phyloP scores from a whole-genome alignment of 257 asterid species.

The Solanum pimpinellifolium region DNA sequence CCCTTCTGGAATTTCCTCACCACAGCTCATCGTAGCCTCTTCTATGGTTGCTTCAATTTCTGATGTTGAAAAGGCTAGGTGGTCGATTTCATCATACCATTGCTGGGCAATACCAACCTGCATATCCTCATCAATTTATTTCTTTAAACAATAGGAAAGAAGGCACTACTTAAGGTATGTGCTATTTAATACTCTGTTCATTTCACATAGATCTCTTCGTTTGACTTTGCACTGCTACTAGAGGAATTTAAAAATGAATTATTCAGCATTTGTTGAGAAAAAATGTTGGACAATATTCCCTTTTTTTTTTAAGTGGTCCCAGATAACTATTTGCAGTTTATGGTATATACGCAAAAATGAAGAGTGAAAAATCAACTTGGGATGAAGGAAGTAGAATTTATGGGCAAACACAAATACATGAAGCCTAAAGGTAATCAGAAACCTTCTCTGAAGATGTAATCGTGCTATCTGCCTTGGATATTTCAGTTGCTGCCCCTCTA shows the following conservation, averaged over 20 bases:
- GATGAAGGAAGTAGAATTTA: neutral
- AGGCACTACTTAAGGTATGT: neutral
- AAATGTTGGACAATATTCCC: neutral
- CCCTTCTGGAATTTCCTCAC: conserved; percentile 30
- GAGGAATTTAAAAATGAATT: neutral
- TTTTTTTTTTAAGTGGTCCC: neutral
- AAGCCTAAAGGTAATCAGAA: neutral
- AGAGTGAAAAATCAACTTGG: neutral
- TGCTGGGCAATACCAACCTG: conserved; percentile 71
- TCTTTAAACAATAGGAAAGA: neutral
- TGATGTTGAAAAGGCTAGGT: conserved; percentile 28
- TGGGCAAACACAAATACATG: neutral
- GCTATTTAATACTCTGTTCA: neutral
- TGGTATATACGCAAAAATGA: neutral
- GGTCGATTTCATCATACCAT: conserved; percentile 73
- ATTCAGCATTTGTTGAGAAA: neutral
- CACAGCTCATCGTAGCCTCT: conserved; percentile 10
- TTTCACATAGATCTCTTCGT: neutral
- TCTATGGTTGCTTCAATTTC: conserved; percentile 21
- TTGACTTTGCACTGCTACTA: neutral
- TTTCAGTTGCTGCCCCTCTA: conserved; percentile 81
- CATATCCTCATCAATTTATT: conserved; percentile 3
- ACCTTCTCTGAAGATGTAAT: conserved; percentile 53
- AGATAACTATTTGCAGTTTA: neutral
- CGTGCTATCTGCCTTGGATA: conserved; percentile 37